Percentiles rank a stretch among this genome's conserved stretches.
phyloP scores from a whole-genome alignment of 192 early-diverging fungal genomes.

The Pilaira anomala region DNA sequence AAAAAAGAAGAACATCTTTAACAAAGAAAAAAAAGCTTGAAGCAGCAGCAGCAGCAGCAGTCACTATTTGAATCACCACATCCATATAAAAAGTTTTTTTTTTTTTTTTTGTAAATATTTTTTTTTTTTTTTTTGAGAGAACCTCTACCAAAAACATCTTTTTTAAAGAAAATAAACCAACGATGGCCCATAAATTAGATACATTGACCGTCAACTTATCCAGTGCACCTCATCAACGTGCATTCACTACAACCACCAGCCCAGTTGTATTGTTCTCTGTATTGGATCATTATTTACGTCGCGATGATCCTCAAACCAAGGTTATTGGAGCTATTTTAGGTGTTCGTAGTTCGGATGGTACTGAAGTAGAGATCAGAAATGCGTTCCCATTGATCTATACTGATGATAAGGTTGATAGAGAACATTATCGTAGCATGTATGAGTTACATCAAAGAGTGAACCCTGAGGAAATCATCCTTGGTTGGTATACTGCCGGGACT shows the following conservation, averaged over 20 bases:
- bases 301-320: slow-evolving; percentile 74
- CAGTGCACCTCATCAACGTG: slow-evolving; percentile 42
- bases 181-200: slow-evolving; percentile 27
- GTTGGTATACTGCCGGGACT: slow-evolving; percentile 85
- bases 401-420: slow-evolving; percentile 72
- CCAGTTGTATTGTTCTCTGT: slow-evolving; percentile 90
- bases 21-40: slow-evolving; percentile 1
- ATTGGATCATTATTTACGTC: slow-evolving; percentile 88
- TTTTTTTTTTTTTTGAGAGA: not conserved
- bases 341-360: slow-evolving; percentile 81
- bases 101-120: slow-evolving; percentile 12
- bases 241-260: slow-evolving; percentile 60
- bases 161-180: not conserved
- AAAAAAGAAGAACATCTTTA: too few relatives aligned
- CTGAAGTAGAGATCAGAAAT: slow-evolving; percentile 84
- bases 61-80: not conserved
- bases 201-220: slow-evolving; percentile 25
- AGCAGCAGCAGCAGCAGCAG: slow-evolving; percentile 1
- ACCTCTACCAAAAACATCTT: not conserved
- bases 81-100: slow-evolving; percentile 1
- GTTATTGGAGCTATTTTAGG: slow-evolving; percentile 93
- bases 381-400: slow-evolving; percentile 82
- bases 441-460: slow-evolving; percentile 87
- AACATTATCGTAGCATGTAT: slow-evolving; percentile 84
- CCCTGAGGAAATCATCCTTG: slow-evolving; percentile 85